phyloP scores from a whole-genome alignment of 768 basidiomycete genomes.

The Serendipita indica region DNA sequence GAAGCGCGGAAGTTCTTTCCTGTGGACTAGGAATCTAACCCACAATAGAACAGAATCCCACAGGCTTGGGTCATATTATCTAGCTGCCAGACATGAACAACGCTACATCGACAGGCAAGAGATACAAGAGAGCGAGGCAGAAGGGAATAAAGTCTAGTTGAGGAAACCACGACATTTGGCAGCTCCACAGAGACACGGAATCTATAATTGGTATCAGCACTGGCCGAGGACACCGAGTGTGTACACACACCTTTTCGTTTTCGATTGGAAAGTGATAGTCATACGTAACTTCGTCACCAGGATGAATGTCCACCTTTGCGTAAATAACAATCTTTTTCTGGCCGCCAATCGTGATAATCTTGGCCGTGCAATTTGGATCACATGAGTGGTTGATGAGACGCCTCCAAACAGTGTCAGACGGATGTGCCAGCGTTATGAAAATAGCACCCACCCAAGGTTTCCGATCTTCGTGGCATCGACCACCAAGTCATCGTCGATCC shows the following conservation, averaged over 20 bases:
- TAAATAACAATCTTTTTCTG: constrained; percentile 97
- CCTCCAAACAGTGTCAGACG: constrained; percentile 35
- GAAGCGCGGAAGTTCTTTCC: too few species aligned
- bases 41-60: too few species aligned
- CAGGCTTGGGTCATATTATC: too few species aligned
- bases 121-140: too few species aligned
- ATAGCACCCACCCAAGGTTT: constrained; percentile 72
- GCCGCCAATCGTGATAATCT: constrained; percentile 35
- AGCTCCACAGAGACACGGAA: constrained; percentile 83
- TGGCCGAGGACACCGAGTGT: background rate
- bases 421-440: constrained; percentile 12
- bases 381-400: constrained; percentile 98
- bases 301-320: constrained; percentile 88
- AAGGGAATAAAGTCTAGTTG: constrained; percentile 43
- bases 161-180: constrained; percentile 86
- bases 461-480: constrained; percentile 99
- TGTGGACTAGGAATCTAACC: too few species aligned
- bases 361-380: constrained; percentile 51
- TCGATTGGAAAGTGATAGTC: constrained; percentile 99
- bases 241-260: constrained; percentile 53
- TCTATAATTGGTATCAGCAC: constrained; percentile 22
- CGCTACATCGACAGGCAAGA: too few species aligned
- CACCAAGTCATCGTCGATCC: constrained; percentile 94
- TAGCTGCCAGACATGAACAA: too few species aligned
- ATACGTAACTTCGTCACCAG: constrained; percentile 96